Evolutionary conservation across 164 flowering plant genomes (phyloP).

Genomic region (Umbellularia californica): DNA sequence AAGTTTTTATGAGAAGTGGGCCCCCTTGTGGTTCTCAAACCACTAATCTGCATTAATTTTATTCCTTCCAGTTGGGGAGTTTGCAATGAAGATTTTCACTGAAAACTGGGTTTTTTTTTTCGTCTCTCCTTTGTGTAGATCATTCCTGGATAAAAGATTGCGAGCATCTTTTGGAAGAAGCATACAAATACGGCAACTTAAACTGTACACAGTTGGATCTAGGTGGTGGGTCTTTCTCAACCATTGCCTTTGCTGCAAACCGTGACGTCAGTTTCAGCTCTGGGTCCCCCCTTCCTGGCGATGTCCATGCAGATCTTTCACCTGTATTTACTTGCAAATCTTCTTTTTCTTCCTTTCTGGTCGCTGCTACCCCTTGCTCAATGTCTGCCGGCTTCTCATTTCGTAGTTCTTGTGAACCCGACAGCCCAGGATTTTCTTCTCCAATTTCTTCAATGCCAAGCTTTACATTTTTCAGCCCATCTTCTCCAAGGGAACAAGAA

Average conservation of each 20-base stretch:
- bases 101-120: not conserved
- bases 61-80: too few relatives aligned
- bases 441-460: conserved; percentile 65
- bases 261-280: conserved; percentile 53
- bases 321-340: conserved; percentile 64
- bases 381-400: conserved; percentile 59
- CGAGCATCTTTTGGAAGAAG: conserved; percentile 15
- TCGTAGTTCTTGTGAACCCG: conserved; percentile 34
- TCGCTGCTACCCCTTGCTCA: conserved; percentile 29
- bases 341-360: conserved; percentile 65
- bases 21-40: too few relatives aligned
- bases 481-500: conserved; percentile 26
- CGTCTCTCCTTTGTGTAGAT: conserved; percentile 30
- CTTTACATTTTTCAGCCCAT: conserved; percentile 65
- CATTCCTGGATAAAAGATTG: conserved; percentile 55
- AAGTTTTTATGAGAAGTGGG: too few relatives aligned
- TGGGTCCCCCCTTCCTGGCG: conserved; percentile 30
- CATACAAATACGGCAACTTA: not conserved
- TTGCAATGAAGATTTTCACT: too few relatives aligned
- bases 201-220: conserved; percentile 18
- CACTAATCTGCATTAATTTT: too few relatives aligned
- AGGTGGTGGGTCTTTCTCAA: conserved; percentile 28
- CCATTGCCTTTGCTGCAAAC: conserved; percentile 33
- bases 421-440: conserved; percentile 34
- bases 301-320: conserved; percentile 29